A percentile compares a stretch with the other conserved stretches of the same genome.
These are phyloP conservation scores for Asterophora parasitica DNA, from an alignment of 768 basidiomycete species.

Conservation along the genomic window DNA sequence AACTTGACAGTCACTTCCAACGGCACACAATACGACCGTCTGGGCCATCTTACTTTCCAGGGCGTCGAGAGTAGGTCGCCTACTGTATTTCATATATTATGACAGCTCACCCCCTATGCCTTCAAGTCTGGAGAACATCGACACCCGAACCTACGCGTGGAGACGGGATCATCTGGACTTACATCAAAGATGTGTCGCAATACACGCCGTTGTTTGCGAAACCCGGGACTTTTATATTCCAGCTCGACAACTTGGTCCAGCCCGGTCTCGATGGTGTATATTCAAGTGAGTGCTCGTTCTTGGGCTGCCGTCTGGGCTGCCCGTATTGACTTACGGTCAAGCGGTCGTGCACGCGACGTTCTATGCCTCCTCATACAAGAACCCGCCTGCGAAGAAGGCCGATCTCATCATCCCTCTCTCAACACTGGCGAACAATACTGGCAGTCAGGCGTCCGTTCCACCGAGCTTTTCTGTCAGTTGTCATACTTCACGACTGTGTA, in stretches of 20 bases:
- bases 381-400: slow-evolving; percentile 57
- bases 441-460: slow-evolving; percentile 73
- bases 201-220: slow-evolving; percentile 68
- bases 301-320: not conserved
- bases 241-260: slow-evolving; percentile 66
- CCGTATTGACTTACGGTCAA: slow-evolving; percentile 18
- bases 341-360: slow-evolving; percentile 70
- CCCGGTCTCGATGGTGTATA: slow-evolving; percentile 60
- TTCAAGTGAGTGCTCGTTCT: slow-evolving; percentile 42
- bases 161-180: slow-evolving; percentile 76
- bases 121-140: slow-evolving; percentile 71
- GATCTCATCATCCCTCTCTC: slow-evolving; percentile 68
- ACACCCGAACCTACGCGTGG: slow-evolving; percentile 68
- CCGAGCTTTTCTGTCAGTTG: slow-evolving; percentile 59
- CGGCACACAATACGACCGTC: slow-evolving; percentile 71
- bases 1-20: slow-evolving; percentile 78
- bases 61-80: slow-evolving; percentile 63
- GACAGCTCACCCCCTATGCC: not conserved
- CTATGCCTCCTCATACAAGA: slow-evolving; percentile 50
- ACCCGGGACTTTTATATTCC: slow-evolving; percentile 64
- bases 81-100: not conserved
- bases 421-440: slow-evolving; percentile 56
- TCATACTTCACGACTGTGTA: not conserved
- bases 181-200: slow-evolving; percentile 69
- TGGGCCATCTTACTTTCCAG: slow-evolving; percentile 70